Percentiles rank a stretch among this genome's conserved stretches.
Conservation (phyloP, 164 flowering plant species). For the Nymphaea thermarum region DNA sequence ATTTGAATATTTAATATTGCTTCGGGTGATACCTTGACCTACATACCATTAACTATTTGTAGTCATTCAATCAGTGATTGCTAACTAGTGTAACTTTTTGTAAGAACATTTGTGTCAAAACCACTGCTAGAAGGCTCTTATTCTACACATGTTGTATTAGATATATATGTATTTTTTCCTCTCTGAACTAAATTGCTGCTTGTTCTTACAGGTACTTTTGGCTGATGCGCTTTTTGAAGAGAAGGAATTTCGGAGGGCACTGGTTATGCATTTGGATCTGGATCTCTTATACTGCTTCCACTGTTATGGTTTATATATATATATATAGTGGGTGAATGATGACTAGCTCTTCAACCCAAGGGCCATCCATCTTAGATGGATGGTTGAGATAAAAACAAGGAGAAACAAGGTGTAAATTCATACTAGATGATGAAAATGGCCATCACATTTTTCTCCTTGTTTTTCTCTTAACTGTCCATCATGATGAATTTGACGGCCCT, state of each 20-base stretch:
- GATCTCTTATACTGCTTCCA: not conserved
- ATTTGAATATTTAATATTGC: not conserved
- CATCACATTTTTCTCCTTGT: not conserved
- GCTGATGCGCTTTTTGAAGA: conserved; percentile 79
- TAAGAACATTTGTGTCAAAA: not conserved
- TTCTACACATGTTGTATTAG: not conserved
- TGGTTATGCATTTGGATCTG: conserved; percentile 24
- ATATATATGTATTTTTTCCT: not conserved
- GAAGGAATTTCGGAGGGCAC: conserved; percentile 69
- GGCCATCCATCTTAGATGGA: too few relatives aligned
- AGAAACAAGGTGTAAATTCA: not conserved
- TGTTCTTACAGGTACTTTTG: conserved; percentile 49
- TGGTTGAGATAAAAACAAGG: too few relatives aligned
- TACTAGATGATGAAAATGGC: not conserved
- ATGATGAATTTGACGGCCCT: too few relatives aligned
- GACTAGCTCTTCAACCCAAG: not conserved
- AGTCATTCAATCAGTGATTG: not conserved
- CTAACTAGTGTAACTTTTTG: not conserved
- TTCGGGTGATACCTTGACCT: not conserved
- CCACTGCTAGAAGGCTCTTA: not conserved
- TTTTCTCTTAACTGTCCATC: not conserved
- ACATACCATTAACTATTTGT: not conserved
- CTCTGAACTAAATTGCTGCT: not conserved
- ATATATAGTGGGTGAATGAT: not conserved
- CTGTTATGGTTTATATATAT: not conserved